Evolutionary conservation across 148 eudicot species (phyloP).

Genomic region (Cornus controversa): DNA sequence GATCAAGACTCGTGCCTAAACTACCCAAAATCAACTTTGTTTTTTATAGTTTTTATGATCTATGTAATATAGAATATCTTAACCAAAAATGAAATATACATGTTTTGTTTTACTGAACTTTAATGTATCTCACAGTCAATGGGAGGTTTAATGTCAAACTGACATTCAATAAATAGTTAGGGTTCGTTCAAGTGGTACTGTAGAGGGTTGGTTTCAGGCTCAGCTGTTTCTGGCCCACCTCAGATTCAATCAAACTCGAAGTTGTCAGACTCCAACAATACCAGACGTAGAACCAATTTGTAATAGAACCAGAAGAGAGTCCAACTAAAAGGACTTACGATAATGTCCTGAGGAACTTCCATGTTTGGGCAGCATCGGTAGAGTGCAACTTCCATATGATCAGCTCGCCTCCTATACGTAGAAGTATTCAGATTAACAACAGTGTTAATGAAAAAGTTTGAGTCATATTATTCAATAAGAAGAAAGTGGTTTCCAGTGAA

Average conservation of each 20-base stretch:
- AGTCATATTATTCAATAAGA: background rate
- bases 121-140: background rate
- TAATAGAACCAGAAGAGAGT: background rate
- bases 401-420: conserved; percentile 81
- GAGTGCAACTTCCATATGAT: conserved; percentile 75
- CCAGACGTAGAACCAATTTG: background rate
- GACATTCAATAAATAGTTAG: background rate
- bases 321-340: conserved; percentile 52
- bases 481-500: background rate
- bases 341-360: conserved; percentile 89
- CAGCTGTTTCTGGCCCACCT: background rate
- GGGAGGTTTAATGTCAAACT: background rate
- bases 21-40: background rate
- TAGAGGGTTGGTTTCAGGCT: background rate
- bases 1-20: background rate
- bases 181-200: background rate
- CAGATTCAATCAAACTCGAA: no score
- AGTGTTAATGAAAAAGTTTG: background rate
- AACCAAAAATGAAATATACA: no score
- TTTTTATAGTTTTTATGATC: background rate
- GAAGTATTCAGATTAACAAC: conserved; percentile 16
- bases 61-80: background rate
- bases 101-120: background rate
- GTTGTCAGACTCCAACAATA: background rate
- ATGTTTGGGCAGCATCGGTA: conserved; percentile 63